These are phyloP conservation scores for Russula sp. DNA, from an alignment of 768 basidiomycete species.

Conservation along the genomic window DNA sequence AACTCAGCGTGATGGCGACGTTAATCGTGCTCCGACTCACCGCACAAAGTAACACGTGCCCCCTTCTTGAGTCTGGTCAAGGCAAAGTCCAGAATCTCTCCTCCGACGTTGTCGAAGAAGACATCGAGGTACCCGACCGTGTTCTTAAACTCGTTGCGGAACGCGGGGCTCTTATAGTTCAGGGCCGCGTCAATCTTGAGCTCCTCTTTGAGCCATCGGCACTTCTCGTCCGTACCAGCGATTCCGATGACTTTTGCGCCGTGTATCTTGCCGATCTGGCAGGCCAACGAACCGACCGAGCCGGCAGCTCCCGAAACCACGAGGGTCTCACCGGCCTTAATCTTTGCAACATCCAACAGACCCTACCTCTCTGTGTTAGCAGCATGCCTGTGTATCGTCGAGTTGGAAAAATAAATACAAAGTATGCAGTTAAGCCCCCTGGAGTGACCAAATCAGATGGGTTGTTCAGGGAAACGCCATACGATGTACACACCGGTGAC, in stretches of 20 bases:
- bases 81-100: constrained; percentile 76
- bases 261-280: constrained; percentile 74
- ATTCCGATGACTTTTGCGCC: constrained; percentile 85
- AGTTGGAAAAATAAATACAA: constrained; percentile 45
- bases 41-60: constrained; percentile 78
- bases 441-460: background rate
- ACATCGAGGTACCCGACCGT: constrained; percentile 73
- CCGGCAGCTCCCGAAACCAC: constrained; percentile 91
- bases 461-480: background rate
- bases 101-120: constrained; percentile 79
- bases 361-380: constrained; percentile 45
- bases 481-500: constrained; percentile 45
- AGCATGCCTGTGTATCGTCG: background rate
- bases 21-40: constrained; percentile 36
- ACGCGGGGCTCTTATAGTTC: constrained; percentile 80
- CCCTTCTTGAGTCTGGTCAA: constrained; percentile 67
- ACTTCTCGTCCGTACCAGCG: constrained; percentile 81
- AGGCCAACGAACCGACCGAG: constrained; percentile 76
- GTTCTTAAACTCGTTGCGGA: constrained; percentile 64
- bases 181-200: constrained; percentile 77
- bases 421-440: constrained; percentile 82
- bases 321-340: constrained; percentile 81
- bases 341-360: constrained; percentile 67
- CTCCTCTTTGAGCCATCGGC: constrained; percentile 77
- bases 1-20: background rate